A percentile compares a stretch with the other conserved stretches of the same genome.
phyloP scores from a whole-genome alignment of 2,329 filamentous ascomycete genomes.

The Fusarium anthophilum region DNA sequence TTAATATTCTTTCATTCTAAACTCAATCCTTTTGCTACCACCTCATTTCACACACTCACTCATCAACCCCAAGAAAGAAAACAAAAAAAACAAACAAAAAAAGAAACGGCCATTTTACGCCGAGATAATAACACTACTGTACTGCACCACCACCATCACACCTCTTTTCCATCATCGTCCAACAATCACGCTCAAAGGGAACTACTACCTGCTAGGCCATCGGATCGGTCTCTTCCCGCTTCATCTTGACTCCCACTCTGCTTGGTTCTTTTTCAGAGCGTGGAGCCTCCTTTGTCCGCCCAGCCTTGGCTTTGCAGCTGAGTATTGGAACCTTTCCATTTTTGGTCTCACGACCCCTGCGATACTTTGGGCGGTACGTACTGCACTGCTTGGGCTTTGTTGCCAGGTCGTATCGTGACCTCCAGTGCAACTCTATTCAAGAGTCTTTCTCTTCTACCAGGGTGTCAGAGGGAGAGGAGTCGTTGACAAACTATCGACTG shows the following conservation, averaged over 20 bases:
- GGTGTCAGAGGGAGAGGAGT: not conserved
- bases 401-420: slow-evolving; percentile 19
- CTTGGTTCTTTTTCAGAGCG: slow-evolving; percentile 14
- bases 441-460: too few relatives aligned
- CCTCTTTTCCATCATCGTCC: not conserved
- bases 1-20: slow-evolving; percentile 5
- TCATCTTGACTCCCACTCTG: slow-evolving; percentile 15
- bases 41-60: not conserved
- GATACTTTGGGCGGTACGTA: slow-evolving; percentile 24
- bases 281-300: slow-evolving; percentile 32
- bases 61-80: not conserved
- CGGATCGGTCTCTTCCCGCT: slow-evolving; percentile 26
- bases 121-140: slow-evolving; percentile 7
- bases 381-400: not conserved
- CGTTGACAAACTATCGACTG: slow-evolving; percentile 3
- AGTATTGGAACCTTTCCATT: slow-evolving; percentile 8
- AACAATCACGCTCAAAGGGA: slow-evolving; percentile 10
- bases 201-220: not conserved
- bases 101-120: slow-evolving; percentile 10
- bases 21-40: slow-evolving; percentile 1
- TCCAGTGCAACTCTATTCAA: slow-evolving; percentile 21
- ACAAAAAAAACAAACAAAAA: not conserved
- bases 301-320: slow-evolving; percentile 34
- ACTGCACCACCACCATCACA: slow-evolving; percentile 6
- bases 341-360: slow-evolving; percentile 26